Evolutionary conservation across 352 stramenopile genomes (phyloP).

Genomic region (Pythium grandisporangium): DNA sequence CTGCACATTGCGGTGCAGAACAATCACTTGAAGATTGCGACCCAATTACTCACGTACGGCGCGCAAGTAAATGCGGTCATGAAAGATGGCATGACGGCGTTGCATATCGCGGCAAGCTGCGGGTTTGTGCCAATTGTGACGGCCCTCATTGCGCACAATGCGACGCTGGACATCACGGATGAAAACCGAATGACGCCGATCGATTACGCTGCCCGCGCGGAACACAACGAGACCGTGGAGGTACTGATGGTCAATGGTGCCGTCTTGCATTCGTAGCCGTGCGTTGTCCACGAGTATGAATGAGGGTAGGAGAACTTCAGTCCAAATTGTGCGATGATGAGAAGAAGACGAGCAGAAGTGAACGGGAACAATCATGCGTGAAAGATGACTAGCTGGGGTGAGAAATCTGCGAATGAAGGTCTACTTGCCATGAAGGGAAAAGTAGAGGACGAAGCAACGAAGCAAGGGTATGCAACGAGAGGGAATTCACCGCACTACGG

Average conservation of each 20-base stretch:
- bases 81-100: slow-evolving; percentile 10
- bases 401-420: too few species aligned
- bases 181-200: slow-evolving; percentile 22
- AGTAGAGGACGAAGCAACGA: too few species aligned
- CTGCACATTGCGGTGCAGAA: slow-evolving; percentile 61
- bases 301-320: too few species aligned
- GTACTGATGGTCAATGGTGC: slow-evolving; percentile 18
- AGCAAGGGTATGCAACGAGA: too few species aligned
- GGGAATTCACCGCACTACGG: too few species aligned
- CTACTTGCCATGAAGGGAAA: too few species aligned
- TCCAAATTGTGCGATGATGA: too few species aligned
- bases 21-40: slow-evolving; percentile 50
- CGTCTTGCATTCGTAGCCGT: slow-evolving; percentile 16
- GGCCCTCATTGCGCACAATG: slow-evolving; percentile 9
- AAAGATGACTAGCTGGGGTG: too few species aligned
- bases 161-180: slow-evolving; percentile 16
- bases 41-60: slow-evolving; percentile 45
- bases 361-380: too few species aligned
- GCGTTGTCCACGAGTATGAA: too few species aligned
- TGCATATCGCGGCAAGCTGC: slow-evolving; percentile 15
- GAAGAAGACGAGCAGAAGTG: too few species aligned
- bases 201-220: slow-evolving; percentile 15
- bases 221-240: slow-evolving; percentile 18
- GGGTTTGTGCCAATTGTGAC: slow-evolving; percentile 9
- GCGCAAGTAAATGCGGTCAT: slow-evolving; percentile 29